Evolutionary conservation across 139 green algal genomes (phyloP), one percentile per base, ranked within the genome.

Genomic region (Auxenochlorella pyrenoidosa): DNA sequence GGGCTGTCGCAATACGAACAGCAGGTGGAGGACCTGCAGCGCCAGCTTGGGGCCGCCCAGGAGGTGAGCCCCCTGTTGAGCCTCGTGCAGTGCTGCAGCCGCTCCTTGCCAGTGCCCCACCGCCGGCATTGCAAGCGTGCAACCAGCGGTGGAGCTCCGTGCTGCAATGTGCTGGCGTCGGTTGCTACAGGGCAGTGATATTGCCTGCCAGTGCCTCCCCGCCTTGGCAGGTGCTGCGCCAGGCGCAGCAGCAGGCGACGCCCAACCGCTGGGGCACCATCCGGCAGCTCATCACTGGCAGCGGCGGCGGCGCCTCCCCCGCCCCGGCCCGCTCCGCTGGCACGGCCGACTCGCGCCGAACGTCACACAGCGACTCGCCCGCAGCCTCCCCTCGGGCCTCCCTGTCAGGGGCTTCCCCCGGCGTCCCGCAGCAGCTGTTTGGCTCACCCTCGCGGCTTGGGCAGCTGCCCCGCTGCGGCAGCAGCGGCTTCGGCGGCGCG

Each of bases 1-100:
- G 78, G 78, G 51, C 54, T 84, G 34, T n/a, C 51, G 36, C 22
- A 84, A 34, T 84, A 84, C 24, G 51, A 84, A 54, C 28, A 36
- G 12, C 78, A 84, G 51, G 54, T 84, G 54, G 78, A 84, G 54
- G 34, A 44, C 16, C 78, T 84, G 78, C 34, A 58, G 54, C 24
- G 43, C 51, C 21, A 51, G 78, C 78, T 84, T 54, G 78, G 21
- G 8, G 44, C 28, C 10, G 30, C 75, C 60, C 75, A 75, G 34
- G 40, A 79, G 73, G 73, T 79, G 40, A 19, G 73, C 30, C 66
- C 5, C n/a, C n/a, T n/a, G n/a, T n/a, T n/a, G n/a, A n/a, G n/a
- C n/a, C n/a, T n/a, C n/a, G n/a, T n/a, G n/a, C n/a, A n/a, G n/a
- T n/a, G n/a, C n/a, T n/a, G n/a, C n/a, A n/a, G n/a, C n/a, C n/a